Evolutionary conservation across 2,329 filamentous ascomycete species (phyloP), one percentile per base, ranked within the genome.

Genomic region (Magnaporthiopsis incrustans): DNA sequence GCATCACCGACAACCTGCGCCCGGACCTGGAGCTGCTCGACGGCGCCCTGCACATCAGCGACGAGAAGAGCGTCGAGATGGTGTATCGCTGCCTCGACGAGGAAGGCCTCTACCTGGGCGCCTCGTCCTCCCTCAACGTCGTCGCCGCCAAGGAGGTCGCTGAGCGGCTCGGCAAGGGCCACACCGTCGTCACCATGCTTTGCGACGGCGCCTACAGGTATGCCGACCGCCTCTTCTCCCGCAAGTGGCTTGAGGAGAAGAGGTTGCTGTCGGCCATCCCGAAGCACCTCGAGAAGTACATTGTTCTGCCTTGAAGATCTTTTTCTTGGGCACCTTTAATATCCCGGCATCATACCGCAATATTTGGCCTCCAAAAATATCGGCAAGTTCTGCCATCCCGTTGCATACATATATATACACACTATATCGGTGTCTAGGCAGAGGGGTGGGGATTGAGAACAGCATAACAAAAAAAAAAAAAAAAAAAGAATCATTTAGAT

Each of bases 141-240:
- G 95, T 94, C 8, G 95, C 95, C 1, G 95, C 95, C 22, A 92
- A 94, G 79, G 91, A 98, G 77, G 89, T 97, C 35, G 95, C 95
- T 0, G 87, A 95, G 82, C 91, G 91, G 78, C 78, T 99, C 67
- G 95, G 95, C 38, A 89, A 86, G 69, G 93, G 94, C 12, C 86
- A 94, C 75, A 97, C 91, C 0, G 90, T 99, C 30, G 95, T 98
- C 60, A 99, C 95, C 1, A 85, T 98, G 65, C 83, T 99, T 59
- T 97, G 92, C 73, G 95, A 99, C 74, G 95, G 95, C 66, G 95
- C 95, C n/a, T 98, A 99, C 74, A 82, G 95, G 72, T 99, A 99
- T 75, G 95, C 95, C 6, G 95, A 99, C 68, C 83, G 95, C 50
- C 76, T 99, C 67, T 99, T 99, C 79, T 96, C 91, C 59, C 86